These are phyloP conservation scores for Tricladium varicosporioides DNA, from an alignment of 2,329 filamentous ascomycete species.

Conservation along the genomic window DNA sequence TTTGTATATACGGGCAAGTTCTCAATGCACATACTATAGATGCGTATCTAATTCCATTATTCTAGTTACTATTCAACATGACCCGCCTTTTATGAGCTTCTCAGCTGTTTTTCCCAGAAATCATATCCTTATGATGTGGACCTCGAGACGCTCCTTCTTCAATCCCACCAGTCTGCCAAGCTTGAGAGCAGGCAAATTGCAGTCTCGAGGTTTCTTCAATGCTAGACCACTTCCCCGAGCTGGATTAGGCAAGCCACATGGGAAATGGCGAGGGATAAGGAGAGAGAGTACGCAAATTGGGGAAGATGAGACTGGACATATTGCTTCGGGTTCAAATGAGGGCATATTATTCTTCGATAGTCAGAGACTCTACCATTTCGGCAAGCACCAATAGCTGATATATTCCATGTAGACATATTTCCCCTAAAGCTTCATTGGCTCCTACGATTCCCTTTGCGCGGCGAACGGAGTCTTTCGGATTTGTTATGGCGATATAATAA, in stretches of 20 bases:
- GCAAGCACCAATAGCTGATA: neutral
- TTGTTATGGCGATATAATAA: constrained; percentile 51
- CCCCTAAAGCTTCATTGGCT: constrained; percentile 72
- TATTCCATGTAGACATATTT: constrained; percentile 66
- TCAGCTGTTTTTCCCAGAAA: neutral
- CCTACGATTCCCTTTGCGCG: constrained; percentile 49
- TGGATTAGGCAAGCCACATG: constrained; percentile 6
- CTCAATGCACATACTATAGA: too few relatives aligned
- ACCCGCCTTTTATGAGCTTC: neutral
- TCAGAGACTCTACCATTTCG: constrained; percentile 33
- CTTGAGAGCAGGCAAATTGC: constrained; percentile 27
- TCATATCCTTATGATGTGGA: constrained; percentile 20
- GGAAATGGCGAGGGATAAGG: constrained; percentile 24
- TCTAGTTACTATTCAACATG: neutral
- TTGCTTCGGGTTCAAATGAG: constrained; percentile 72
- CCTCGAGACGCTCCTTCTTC: constrained; percentile 30
- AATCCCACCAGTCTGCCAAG: constrained; percentile 36
- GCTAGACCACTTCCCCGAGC: constrained; percentile 14
- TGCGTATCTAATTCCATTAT: too few relatives aligned
- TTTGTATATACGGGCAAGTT: too few relatives aligned
- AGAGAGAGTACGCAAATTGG: constrained; percentile 49
- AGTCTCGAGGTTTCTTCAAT: constrained; percentile 27
- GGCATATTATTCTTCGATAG: constrained; percentile 88
- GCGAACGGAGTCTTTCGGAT: constrained; percentile 44
- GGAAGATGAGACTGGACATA: constrained; percentile 75